Evolutionary conservation across 2,329 filamentous ascomycete genomes (phyloP), one percentile per base, ranked within the genome.

Genomic region (Phialophora macrospora): DNA sequence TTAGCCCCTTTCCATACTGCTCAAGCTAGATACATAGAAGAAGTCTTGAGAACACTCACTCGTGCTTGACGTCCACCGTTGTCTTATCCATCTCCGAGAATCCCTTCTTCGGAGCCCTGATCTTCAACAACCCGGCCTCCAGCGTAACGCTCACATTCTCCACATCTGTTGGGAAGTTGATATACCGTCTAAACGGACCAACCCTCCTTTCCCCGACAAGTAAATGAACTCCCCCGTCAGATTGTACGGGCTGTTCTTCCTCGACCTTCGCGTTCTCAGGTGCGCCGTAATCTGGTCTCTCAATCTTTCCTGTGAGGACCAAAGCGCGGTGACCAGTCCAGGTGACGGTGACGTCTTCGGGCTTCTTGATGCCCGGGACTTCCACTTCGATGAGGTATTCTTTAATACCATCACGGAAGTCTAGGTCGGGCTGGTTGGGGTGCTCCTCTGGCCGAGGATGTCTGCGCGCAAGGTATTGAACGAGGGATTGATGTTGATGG

Each of bases 141-240:
- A 69, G 57, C 26, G 67, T 69, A 20, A 69, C 67, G 28, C 34
- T 67, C 38, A 69, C 63, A 26, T 69, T 67, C 62, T 69, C 67
- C 38, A 69, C 67, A 12, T 69, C 67, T 34, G 67, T 65, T 17
- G 67, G 67, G 60, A 69, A 69, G 58, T 69, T 67, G 65, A 69
- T 56, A 46, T 69, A 69, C 63, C 67, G 56, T 48, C 67, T 65
- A 54, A 67, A 69, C 8, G 67, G 67, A 17, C 67, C 67, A 24
- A 69, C 24, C 44, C 60, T 67, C 30, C 67, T 64, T 44, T 69
- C 67, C 32, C 67, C 67, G 22, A 69, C 65, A 32, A 69, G 55
- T 20, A 69, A 30, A 38, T 69, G 67, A 5, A 65, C 56, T 14
- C 65, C 65, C 12, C 55, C 60, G 5, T 46, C 17, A n/a, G 58